These are phyloP conservation scores for Hygrophorus pudorinus DNA, from an alignment of 768 basidiomycete species.

Conservation along the genomic window DNA sequence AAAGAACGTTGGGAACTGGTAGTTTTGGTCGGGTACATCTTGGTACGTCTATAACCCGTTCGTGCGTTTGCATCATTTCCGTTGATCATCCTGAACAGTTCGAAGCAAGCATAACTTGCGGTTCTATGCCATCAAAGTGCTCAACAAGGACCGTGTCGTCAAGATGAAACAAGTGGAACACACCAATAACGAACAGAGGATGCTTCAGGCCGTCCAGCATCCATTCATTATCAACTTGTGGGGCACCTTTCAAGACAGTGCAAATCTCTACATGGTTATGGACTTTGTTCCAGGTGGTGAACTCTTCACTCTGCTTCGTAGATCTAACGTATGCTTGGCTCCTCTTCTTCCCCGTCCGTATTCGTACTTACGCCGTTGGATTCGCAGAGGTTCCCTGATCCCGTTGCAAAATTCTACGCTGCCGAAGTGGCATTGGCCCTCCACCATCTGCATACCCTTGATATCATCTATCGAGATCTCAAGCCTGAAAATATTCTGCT, in stretches of 20 bases:
- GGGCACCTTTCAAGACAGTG: constrained; percentile 87
- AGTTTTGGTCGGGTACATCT: constrained; percentile 96
- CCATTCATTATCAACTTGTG: constrained; percentile 95
- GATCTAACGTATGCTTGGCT: constrained; percentile 62
- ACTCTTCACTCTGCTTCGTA: constrained; percentile 84
- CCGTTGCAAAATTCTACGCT: constrained; percentile 96
- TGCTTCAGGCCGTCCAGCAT: constrained; percentile 79
- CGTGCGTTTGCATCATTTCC: constrained; percentile 4
- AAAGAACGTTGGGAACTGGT: constrained; percentile 83
- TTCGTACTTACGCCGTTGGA: neutral
- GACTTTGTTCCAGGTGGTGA: constrained; percentile 96
- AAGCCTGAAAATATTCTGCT: constrained; percentile 97
- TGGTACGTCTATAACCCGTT: constrained; percentile 32
- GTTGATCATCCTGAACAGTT: constrained; percentile 33
- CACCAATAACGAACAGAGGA: constrained; percentile 88
- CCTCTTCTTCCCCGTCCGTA: neutral
- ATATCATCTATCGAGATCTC: constrained; percentile 95
- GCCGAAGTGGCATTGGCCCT: constrained; percentile 92
- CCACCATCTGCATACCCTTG: constrained; percentile 74
- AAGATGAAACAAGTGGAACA: constrained; percentile 94
- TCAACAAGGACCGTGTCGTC: constrained; percentile 89
- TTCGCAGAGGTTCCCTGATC: constrained; percentile 84
- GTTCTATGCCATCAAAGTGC: constrained; percentile 92
- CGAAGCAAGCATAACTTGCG: constrained; percentile 91
- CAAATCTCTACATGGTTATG: constrained; percentile 98